Conservation (phyloP, 148 eudicot species). For the Gaultheria prostrata region DNA sequence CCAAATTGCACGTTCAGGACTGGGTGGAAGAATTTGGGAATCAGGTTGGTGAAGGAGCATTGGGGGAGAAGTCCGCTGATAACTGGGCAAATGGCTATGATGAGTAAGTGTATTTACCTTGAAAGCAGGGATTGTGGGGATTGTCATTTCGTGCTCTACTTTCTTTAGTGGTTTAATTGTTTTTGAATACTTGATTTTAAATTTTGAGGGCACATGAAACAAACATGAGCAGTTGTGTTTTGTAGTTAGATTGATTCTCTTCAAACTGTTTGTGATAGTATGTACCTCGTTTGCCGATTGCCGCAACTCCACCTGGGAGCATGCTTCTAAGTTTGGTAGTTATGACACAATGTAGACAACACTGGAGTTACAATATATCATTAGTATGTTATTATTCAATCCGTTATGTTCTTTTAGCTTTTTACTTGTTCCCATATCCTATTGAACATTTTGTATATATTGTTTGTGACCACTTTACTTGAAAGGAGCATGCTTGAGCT, state of each 20-base stretch:
- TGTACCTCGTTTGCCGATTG: background rate
- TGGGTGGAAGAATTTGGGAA: conserved; percentile 94
- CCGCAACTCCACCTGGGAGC: background rate
- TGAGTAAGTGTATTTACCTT: conserved; percentile 64
- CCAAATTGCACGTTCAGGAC: conserved; percentile 78
- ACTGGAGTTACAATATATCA: background rate
- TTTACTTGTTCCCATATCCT: background rate
- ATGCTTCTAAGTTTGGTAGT: background rate
- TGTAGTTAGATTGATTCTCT: background rate
- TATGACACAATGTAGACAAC: background rate
- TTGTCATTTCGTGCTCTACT: background rate
- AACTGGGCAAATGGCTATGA: conserved; percentile 89
- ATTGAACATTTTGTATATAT: background rate
- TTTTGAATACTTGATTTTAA: background rate
- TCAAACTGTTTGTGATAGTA: background rate
- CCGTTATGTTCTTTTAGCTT: background rate
- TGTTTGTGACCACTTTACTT: background rate
- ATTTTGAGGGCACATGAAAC: background rate
- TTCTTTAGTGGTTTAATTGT: background rate
- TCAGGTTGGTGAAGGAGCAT: conserved; percentile 64
- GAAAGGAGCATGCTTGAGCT: background rate
- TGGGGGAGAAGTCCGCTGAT: conserved; percentile 62
- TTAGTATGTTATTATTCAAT: background rate
- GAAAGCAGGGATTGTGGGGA: background rate
- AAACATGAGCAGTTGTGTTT: background rate